Percentiles rank a stretch among this genome's conserved stretches.
phyloP scores from a whole-genome alignment of 78 protist genomes.

The Dictyostelium brefeldianum region DNA sequence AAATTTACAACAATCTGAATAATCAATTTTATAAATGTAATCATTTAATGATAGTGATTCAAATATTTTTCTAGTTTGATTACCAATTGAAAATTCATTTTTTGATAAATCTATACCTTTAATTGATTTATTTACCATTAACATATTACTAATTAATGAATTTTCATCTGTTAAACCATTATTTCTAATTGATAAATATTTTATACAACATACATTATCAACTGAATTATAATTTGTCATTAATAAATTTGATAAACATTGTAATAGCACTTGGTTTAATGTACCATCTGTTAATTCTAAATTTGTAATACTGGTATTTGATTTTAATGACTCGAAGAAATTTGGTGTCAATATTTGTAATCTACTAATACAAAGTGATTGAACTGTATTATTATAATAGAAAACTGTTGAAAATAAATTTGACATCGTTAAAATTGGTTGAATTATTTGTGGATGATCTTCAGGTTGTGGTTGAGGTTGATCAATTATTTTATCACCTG shows the following conservation, averaged over 20 bases:
- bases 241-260: conserved; percentile 5
- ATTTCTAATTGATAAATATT: conserved; percentile 8
- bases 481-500: background rate
- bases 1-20: conserved; percentile 16
- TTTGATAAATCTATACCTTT: conserved; percentile 19
- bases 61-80: conserved; percentile 11
- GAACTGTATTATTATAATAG: background rate
- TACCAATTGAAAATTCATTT: background rate
- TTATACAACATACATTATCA: background rate
- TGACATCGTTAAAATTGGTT: background rate
- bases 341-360: background rate
- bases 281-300: conserved; percentile 23
- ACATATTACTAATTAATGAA: background rate
- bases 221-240: background rate
- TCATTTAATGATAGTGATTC: conserved; percentile 1
- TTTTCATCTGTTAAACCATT: conserved; percentile 11
- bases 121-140: background rate
- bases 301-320: background rate
- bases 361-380: conserved; percentile 2
- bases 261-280: background rate
- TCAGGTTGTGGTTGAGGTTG: no score
- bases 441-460: background rate
- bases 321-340: background rate
- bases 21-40: background rate
- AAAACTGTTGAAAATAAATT: conserved; percentile 20